phyloP scores from a whole-genome alignment of 2,329 filamentous ascomycete species.

The Gyromitra esculenta region DNA sequence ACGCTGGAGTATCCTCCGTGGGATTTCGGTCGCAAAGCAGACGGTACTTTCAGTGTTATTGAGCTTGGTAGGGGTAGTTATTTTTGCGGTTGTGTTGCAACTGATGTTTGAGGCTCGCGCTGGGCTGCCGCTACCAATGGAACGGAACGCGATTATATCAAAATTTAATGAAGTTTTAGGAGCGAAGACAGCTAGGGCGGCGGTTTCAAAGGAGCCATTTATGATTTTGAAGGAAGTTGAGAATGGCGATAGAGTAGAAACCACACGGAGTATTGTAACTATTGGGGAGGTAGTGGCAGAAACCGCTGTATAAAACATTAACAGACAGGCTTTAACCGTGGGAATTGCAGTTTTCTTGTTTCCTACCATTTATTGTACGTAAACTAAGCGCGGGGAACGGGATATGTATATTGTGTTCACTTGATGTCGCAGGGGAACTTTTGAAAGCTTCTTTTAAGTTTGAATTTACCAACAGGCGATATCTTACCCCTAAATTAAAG shows the following conservation, averaged over 20 bases:
- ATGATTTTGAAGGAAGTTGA: slow-evolving; percentile 13
- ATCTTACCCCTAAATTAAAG: background rate
- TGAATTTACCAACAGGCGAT: background rate
- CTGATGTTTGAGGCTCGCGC: slow-evolving; percentile 53
- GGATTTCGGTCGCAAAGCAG: slow-evolving; percentile 43
- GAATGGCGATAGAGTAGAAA: slow-evolving; percentile 11
- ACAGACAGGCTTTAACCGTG: background rate
- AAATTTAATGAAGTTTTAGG: slow-evolving; percentile 46
- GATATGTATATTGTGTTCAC: slow-evolving; percentile 31
- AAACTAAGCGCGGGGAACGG: background rate
- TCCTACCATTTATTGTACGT: slow-evolving; percentile 10
- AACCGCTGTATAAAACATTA: background rate
- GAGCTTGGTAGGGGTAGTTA: slow-evolving; percentile 47
- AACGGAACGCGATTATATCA: slow-evolving; percentile 45
- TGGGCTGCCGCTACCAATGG: slow-evolving; percentile 48
- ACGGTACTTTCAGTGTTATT: slow-evolving; percentile 49
- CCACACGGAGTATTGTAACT: background rate
- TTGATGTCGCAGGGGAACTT: slow-evolving; percentile 5
- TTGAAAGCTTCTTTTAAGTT: background rate
- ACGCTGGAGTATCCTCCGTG: slow-evolving; percentile 30
- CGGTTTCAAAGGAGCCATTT: slow-evolving; percentile 1
- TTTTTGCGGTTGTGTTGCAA: slow-evolving; percentile 52
- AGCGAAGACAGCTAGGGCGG: slow-evolving; percentile 22
- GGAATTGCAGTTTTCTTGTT: slow-evolving; percentile 3
- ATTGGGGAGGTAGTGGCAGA: slow-evolving; percentile 5